Conservation (phyloP, 108 stramenopile genomes). For the Nitzschia inconspicua region DNA sequence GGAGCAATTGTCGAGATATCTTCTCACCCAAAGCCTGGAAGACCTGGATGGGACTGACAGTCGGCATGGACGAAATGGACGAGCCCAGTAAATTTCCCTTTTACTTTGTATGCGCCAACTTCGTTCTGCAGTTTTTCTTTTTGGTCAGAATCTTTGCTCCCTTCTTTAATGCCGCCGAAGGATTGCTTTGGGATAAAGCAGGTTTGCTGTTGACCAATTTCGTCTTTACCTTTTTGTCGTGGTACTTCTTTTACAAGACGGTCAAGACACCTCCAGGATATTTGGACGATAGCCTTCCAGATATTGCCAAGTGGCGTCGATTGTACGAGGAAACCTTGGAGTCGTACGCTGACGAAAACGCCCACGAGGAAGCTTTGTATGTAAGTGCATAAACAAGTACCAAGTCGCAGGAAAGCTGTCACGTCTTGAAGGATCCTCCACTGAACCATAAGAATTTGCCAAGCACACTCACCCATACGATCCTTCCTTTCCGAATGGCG, state of each 20-base stretch:
- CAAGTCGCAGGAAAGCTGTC: background rate
- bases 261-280: conserved; percentile 73
- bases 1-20: conserved; percentile 17
- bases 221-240: conserved; percentile 39
- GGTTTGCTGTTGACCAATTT: conserved; percentile 55
- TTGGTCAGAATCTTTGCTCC: conserved; percentile 50
- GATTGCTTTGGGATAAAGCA: conserved; percentile 57
- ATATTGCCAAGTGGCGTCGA: conserved; percentile 48
- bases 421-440: background rate
- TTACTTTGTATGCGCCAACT: conserved; percentile 56
- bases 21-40: conserved; percentile 58
- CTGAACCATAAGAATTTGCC: background rate
- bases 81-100: conserved; percentile 71
- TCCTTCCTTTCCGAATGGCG: background rate
- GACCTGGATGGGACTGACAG: conserved; percentile 68
- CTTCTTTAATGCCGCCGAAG: conserved; percentile 33
- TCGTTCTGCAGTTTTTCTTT: conserved; percentile 38
- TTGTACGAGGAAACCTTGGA: conserved; percentile 80
- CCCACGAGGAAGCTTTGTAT: conserved; percentile 13
- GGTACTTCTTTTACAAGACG: conserved; percentile 59
- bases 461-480: background rate
- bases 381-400: background rate
- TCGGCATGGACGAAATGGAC: conserved; percentile 48
- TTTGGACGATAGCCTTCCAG: conserved; percentile 27
- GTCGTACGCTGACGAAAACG: conserved; percentile 46